Evolutionary conservation across 78 protist species (phyloP), one percentile per base, ranked within the genome.

Genomic region (Anaeramoeba ignava): DNA sequence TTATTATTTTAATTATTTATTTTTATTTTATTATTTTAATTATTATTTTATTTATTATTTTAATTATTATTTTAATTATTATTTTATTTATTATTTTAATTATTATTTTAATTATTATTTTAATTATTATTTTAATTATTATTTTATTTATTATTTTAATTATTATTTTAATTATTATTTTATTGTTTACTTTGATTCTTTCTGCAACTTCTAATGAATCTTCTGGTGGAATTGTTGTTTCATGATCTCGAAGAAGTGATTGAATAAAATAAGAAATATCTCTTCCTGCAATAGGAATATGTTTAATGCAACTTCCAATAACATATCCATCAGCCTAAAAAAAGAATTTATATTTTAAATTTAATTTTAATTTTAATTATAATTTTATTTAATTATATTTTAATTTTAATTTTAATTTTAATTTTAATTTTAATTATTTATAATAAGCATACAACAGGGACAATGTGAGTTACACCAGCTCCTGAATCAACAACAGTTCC

Each of bases 401-500:
- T n/a, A n/a, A n/a, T n/a, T n/a, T n/a, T n/a, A n/a, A n/a, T n/a
- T n/a, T n/a, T n/a, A n/a, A n/a, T n/a, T n/a, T n/a, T n/a, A n/a
- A n/a, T n/a, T n/a, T n/a, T n/a, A n/a, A n/a, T n/a, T n/a, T n/a
- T n/a, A n/a, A n/a, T n/a, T n/a, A n/a, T n/a, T n/a, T 33, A 68
- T 33, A 68, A 68, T 68, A 68, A 23, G 27, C 85, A 42, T 33
- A 42, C 91, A n/a, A 98, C 97, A 17, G 99, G 99, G 88, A 98
- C 97, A 78, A 98, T 92, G 95, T 97, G 99, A 39, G 99, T 98
- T 17, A 98, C 99, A 97, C 92, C 92, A 81, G 96, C 99, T 38
- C 99, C 99, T 34, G 98, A 92, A 88, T 98, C 99, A 80, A 98
- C 87, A 27, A 98, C 99, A 0, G 98, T 94, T 79, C 99, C 99